These are phyloP conservation scores for Pythium folliculosum DNA, from an alignment of 352 stramenopile genomes.

Conservation along the genomic window DNA sequence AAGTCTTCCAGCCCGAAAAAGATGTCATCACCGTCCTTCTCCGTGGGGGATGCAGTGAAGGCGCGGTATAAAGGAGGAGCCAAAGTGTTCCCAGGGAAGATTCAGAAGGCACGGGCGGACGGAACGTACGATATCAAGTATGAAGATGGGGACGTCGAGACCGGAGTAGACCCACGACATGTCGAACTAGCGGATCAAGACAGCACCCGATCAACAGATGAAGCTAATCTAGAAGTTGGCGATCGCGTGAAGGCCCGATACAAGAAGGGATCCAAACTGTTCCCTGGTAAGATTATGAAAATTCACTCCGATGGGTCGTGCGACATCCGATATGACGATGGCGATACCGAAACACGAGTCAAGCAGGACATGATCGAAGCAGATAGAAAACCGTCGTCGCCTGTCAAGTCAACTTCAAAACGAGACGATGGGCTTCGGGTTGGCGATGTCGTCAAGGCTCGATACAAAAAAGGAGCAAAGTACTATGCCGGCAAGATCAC, in stretches of 20 bases:
- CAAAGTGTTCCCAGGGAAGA: conserved; percentile 51
- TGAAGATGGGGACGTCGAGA: conserved; percentile 58
- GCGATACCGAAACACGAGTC: conserved; percentile 54
- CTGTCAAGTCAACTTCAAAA: conserved; percentile 8
- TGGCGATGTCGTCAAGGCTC: conserved; percentile 49
- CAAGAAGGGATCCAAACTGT: conserved; percentile 50
- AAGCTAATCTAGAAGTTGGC: conserved; percentile 18
- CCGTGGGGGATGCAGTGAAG: conserved; percentile 40
- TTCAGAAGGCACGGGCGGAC: conserved; percentile 50
- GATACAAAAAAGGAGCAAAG: conserved; percentile 70
- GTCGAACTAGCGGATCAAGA: conserved; percentile 6
- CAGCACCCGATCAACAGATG: not conserved
- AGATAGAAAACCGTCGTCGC: conserved; percentile 12
- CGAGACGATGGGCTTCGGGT: conserved; percentile 9
- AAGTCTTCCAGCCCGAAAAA: conserved; percentile 11
- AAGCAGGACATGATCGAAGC: conserved; percentile 36
- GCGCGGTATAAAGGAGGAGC: conserved; percentile 50
- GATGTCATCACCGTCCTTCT: conserved; percentile 1
- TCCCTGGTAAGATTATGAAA: conserved; percentile 48
- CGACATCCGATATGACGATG: conserved; percentile 72
- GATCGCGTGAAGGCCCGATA: conserved; percentile 50
- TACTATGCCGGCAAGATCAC: conserved; percentile 65
- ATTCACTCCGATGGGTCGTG: conserved; percentile 58
- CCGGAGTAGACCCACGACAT: conserved; percentile 22
- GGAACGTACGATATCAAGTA: conserved; percentile 73